Conservation (phyloP, 2,329 filamentous ascomycete species). For the Alternaria panax region DNA sequence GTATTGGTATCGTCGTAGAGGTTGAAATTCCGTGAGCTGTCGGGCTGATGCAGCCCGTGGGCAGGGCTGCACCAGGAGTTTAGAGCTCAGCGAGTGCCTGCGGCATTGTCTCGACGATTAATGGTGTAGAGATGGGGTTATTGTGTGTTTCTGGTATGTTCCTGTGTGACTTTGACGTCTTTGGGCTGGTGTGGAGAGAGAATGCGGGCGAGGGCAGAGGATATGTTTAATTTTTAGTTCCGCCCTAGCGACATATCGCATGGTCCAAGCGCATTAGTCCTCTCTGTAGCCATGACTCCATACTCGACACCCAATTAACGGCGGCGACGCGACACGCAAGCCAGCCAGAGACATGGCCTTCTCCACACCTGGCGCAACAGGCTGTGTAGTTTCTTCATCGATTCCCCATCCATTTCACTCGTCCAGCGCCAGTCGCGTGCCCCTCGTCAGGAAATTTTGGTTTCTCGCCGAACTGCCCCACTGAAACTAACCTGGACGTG, state of each 20-base stretch:
- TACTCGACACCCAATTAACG: slow-evolving; percentile 19
- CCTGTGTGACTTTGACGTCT: slow-evolving; percentile 53
- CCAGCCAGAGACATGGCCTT: slow-evolving; percentile 8
- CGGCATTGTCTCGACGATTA: slow-evolving; percentile 58
- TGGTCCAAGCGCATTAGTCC: slow-evolving; percentile 25
- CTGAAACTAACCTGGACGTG: slow-evolving; percentile 38
- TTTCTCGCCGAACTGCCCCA: slow-evolving; percentile 37
- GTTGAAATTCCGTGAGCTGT: slow-evolving; percentile 78
- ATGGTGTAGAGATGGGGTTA: slow-evolving; percentile 34
- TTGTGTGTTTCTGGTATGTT: slow-evolving; percentile 32
- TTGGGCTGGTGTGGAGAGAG: slow-evolving; percentile 42
- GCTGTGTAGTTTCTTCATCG: slow-evolving; percentile 3
- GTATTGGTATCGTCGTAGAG: slow-evolving; percentile 52
- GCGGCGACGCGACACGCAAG: slow-evolving; percentile 19
- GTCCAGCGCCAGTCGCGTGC: slow-evolving; percentile 31
- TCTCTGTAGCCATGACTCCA: slow-evolving; percentile 33
- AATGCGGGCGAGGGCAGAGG: slow-evolving; percentile 36
- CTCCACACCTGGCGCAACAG: slow-evolving; percentile 2
- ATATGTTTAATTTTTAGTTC: slow-evolving; percentile 36
- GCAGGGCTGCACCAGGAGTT: slow-evolving; percentile 54
- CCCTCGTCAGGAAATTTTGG: slow-evolving; percentile 27
- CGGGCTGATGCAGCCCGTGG: slow-evolving; percentile 65
- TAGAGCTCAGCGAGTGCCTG: slow-evolving; percentile 72
- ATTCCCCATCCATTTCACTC: slow-evolving; percentile 4
- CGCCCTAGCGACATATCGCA: slow-evolving; percentile 33